Percentiles rank a stretch among this genome's conserved stretches.
Conservation (phyloP, 768 basidiomycete species). For the Phaeotremella fagi region DNA sequence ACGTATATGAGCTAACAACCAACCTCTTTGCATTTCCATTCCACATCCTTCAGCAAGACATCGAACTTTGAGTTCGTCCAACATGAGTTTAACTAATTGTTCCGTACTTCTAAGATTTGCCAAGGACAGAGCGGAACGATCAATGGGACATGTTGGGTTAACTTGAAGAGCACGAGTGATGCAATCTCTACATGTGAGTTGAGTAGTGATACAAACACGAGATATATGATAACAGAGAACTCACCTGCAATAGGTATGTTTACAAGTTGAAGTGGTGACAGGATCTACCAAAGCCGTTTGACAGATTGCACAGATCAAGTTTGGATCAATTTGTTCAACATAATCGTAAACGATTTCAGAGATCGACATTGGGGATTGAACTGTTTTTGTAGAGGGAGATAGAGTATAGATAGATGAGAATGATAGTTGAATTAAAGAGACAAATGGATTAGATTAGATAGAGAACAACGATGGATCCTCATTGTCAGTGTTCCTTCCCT, state of each 20-base stretch:
- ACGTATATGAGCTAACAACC: conserved; percentile 22
- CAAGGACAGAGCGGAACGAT: conserved; percentile 62
- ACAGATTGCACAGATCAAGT: conserved; percentile 41
- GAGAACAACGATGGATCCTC: no score
- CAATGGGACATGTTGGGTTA: conserved; percentile 74
- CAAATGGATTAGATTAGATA: not conserved
- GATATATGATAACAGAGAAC: not conserved
- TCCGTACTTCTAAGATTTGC: conserved; percentile 26
- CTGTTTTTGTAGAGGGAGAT: not conserved
- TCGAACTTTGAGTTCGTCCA: conserved; percentile 34
- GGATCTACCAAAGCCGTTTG: conserved; percentile 58
- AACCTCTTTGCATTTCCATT: conserved; percentile 27
- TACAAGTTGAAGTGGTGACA: conserved; percentile 65
- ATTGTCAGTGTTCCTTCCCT: no score
- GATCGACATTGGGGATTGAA: no score
- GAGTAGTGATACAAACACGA: not conserved
- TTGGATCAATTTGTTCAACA: conserved; percentile 36
- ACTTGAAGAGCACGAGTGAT: conserved; percentile 65
- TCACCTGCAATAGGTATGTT: conserved; percentile 71
- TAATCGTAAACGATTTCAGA: conserved; percentile 37
- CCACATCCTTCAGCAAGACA: conserved; percentile 32
- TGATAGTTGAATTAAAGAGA: not conserved
- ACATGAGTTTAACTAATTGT: conserved; percentile 35
- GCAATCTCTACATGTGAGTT: conserved; percentile 54
- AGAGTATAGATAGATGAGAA: not conserved